Evolutionary conservation across 2,329 filamentous ascomycete species (phyloP).

Genomic region (Aureobasidium mangrovei): DNA sequence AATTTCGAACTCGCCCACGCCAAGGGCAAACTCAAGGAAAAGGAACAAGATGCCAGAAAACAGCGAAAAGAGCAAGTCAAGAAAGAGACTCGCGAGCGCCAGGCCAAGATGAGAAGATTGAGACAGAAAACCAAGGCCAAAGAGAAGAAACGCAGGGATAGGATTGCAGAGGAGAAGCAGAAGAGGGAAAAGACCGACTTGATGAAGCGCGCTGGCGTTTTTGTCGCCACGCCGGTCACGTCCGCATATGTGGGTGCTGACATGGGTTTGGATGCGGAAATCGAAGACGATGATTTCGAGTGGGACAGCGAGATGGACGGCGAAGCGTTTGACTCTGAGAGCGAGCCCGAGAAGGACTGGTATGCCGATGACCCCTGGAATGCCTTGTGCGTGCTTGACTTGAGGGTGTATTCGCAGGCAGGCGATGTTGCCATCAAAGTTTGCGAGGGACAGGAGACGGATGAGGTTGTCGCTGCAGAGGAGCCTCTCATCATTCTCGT

Average conservation of each 20-base stretch:
- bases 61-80: slow-evolving; percentile 25
- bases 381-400: slow-evolving; percentile 49
- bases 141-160: slow-evolving; percentile 16
- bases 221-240: not conserved
- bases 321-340: not conserved
- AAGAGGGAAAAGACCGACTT: slow-evolving; percentile 11
- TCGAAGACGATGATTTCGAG: slow-evolving; percentile 26
- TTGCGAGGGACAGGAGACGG: not conserved
- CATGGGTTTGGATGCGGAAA: slow-evolving; percentile 14
- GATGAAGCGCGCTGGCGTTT: not conserved
- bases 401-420: slow-evolving; percentile 47
- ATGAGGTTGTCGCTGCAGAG: not conserved
- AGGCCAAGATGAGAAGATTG: slow-evolving; percentile 8
- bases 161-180: slow-evolving; percentile 21
- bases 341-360: slow-evolving; percentile 25
- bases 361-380: slow-evolving; percentile 50
- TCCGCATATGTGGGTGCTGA: not conserved
- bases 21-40: slow-evolving; percentile 50
- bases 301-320: slow-evolving; percentile 25
- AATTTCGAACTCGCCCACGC: slow-evolving; percentile 63
- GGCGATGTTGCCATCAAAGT: slow-evolving; percentile 46
- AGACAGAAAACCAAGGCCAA: slow-evolving; percentile 16
- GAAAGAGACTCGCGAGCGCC: slow-evolving; percentile 24
- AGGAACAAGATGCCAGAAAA: slow-evolving; percentile 32
- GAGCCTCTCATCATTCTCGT: not conserved